A percentile compares a stretch with the other conserved stretches of the same genome.
Evolutionary conservation across 768 basidiomycete genomes (phyloP).

Genomic region (Amanita muscaria): DNA sequence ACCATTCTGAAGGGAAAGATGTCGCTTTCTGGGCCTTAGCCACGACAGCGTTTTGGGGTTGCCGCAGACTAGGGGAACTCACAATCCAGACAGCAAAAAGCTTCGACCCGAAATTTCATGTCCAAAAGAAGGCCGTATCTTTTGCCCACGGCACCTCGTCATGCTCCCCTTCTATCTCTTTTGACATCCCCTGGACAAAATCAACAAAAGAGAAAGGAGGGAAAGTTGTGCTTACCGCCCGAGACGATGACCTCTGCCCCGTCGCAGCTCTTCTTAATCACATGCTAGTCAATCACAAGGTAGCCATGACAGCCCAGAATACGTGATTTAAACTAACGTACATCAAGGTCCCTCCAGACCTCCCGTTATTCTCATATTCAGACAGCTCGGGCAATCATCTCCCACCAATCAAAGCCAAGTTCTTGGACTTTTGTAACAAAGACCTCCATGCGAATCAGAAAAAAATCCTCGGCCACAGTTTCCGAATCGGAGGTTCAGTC

Average conservation of each 20-base stretch:
- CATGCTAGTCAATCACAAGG: conserved; percentile 9
- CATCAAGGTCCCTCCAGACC: neutral
- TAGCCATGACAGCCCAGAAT: too few species aligned
- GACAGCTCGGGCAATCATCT: neutral
- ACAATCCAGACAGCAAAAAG: conserved; percentile 2
- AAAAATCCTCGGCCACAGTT: conserved; percentile 17
- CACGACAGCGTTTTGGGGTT: conserved; percentile 17
- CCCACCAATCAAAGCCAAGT: neutral
- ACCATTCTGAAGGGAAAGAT: conserved; percentile 14
- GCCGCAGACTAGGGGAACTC: conserved; percentile 12
- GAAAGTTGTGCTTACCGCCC: conserved; percentile 16
- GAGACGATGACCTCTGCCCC: conserved; percentile 15
- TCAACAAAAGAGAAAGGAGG: conserved; percentile 13
- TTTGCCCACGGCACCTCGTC: neutral
- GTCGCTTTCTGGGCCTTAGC: conserved; percentile 19
- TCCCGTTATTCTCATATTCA: conserved; percentile 12
- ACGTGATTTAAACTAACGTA: too few species aligned
- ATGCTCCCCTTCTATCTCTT: conserved; percentile 6
- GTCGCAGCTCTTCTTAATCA: conserved; percentile 16
- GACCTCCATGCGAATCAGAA: too few species aligned
- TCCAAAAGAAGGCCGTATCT: neutral
- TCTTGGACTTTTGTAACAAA: conserved; percentile 1
- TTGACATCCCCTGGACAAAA: conserved; percentile 23
- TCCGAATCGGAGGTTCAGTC: conserved; percentile 24
- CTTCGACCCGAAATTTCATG: conserved; percentile 8